Evolutionary conservation across 768 basidiomycete species (phyloP).

Genomic region (Tricholoma flavovirens): DNA sequence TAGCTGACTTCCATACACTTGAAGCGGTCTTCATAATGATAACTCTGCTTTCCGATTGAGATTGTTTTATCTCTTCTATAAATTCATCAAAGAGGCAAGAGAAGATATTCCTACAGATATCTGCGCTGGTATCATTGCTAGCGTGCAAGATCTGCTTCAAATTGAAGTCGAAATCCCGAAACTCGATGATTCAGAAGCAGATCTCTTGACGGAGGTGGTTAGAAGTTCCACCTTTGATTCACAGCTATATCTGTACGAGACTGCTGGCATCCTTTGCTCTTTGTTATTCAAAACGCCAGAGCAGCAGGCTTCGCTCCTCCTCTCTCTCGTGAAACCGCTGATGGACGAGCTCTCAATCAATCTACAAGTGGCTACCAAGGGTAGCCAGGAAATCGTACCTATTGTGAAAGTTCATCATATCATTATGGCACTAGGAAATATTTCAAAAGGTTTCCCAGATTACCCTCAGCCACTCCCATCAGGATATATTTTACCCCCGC

Average conservation of each 20-base stretch:
- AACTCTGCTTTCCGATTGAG: slow-evolving; percentile 67
- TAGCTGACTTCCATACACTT: neutral
- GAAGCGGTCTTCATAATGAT: slow-evolving; percentile 81
- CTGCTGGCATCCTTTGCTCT: slow-evolving; percentile 79
- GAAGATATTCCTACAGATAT: slow-evolving; percentile 73
- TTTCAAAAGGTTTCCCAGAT: slow-evolving; percentile 96
- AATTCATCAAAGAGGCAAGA: slow-evolving; percentile 81
- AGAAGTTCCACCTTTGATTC: slow-evolving; percentile 75
- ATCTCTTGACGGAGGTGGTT: slow-evolving; percentile 75
- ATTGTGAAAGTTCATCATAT: slow-evolving; percentile 87
- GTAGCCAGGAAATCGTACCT: slow-evolving; percentile 62
- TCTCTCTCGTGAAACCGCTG: slow-evolving; percentile 79
- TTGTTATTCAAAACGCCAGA: slow-evolving; percentile 61
- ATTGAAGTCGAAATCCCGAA: slow-evolving; percentile 76
- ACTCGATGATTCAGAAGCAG: slow-evolving; percentile 64
- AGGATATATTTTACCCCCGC: slow-evolving; percentile 62
- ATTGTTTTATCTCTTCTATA: slow-evolving; percentile 87
- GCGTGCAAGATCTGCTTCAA: slow-evolving; percentile 69
- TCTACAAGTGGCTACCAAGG: slow-evolving; percentile 49
- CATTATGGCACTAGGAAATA: slow-evolving; percentile 90
- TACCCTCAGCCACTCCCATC: slow-evolving; percentile 65
- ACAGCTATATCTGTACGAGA: slow-evolving; percentile 93
- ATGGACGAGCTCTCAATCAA: slow-evolving; percentile 64
- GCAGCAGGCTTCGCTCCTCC: slow-evolving; percentile 60
- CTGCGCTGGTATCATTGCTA: slow-evolving; percentile 63